phyloP scores from a whole-genome alignment of 2,329 filamentous ascomycete species.

The Metarhizium album region DNA sequence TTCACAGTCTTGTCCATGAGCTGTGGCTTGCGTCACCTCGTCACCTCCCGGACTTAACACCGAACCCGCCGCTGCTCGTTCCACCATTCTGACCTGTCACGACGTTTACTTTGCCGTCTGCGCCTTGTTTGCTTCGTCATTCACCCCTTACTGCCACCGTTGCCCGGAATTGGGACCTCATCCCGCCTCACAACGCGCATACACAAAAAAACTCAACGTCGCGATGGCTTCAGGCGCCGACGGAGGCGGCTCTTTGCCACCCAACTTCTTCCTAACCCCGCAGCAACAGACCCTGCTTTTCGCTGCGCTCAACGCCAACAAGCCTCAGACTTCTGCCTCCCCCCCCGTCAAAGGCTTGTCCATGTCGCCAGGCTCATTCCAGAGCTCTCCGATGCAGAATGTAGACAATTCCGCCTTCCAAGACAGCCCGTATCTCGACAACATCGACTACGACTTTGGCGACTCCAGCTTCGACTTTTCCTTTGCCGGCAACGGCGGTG shows the following conservation, averaged over 20 bases:
- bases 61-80: background rate
- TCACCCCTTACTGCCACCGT: background rate
- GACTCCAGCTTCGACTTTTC: slow-evolving; percentile 66
- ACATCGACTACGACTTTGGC: slow-evolving; percentile 67
- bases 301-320: slow-evolving; percentile 66
- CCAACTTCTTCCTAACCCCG: slow-evolving; percentile 59
- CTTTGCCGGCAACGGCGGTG: slow-evolving; percentile 25
- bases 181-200: background rate
- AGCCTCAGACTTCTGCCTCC: slow-evolving; percentile 22
- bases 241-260: slow-evolving; percentile 28
- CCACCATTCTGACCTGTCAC: background rate
- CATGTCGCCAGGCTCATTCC: slow-evolving; percentile 38
- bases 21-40: background rate
- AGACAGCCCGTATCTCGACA: slow-evolving; percentile 72
- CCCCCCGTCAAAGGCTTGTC: slow-evolving; percentile 28
- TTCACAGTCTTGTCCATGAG: background rate
- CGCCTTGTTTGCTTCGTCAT: background rate
- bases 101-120: background rate
- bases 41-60: slow-evolving; percentile 2
- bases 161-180: background rate
- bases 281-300: slow-evolving; percentile 69
- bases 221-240: slow-evolving; percentile 41
- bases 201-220: background rate
- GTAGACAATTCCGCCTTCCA: slow-evolving; percentile 39
- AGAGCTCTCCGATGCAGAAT: slow-evolving; percentile 35